Evolutionary conservation across 1,284 basidiomycete genomes (phyloP).

Genomic region (Trametes polyzona): DNA sequence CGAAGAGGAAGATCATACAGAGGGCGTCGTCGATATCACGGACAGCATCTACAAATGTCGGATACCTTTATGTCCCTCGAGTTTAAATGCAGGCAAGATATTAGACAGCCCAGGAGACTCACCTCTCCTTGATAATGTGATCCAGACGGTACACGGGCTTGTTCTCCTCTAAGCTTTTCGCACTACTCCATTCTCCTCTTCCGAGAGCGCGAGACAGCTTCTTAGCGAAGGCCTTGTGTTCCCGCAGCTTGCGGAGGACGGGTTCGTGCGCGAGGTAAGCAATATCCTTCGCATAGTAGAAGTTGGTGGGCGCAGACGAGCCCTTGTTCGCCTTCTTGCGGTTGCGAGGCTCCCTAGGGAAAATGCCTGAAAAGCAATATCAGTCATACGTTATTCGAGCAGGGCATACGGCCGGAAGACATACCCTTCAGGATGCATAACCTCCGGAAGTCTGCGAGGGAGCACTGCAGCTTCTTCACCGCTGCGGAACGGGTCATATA

Average conservation of each 20-base stretch:
- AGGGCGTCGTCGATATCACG: conserved; percentile 98
- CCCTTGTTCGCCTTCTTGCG: conserved; percentile 98
- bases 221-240: conserved; percentile 99
- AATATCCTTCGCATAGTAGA: conserved; percentile 99
- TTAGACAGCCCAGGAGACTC: conserved; percentile 27
- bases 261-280: conserved; percentile 98
- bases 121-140: conserved; percentile 98
- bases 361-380: conserved; percentile 76
- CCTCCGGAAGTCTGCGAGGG: conserved; percentile 95
- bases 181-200: conserved; percentile 92
- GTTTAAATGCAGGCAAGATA: background rate
- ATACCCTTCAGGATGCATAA: conserved; percentile 97
- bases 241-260: conserved; percentile 91
- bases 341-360: conserved; percentile 93
- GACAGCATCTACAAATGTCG: conserved; percentile 94
- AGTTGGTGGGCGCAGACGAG: conserved; percentile 94
- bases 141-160: conserved; percentile 90
- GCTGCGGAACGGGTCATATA: conserved; percentile 92
- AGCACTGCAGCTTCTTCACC: conserved; percentile 93
- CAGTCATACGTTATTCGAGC: conserved; percentile 3
- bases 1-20: conserved; percentile 93
- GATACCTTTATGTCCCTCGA: conserved; percentile 67
- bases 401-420: conserved; percentile 23
- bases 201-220: conserved; percentile 95
- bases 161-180: conserved; percentile 92